Percentiles rank a stretch among this genome's conserved stretches.
Conservation (phyloP, 192 early-diverging fungal species). For the Backusella liffmaniae region DNA sequence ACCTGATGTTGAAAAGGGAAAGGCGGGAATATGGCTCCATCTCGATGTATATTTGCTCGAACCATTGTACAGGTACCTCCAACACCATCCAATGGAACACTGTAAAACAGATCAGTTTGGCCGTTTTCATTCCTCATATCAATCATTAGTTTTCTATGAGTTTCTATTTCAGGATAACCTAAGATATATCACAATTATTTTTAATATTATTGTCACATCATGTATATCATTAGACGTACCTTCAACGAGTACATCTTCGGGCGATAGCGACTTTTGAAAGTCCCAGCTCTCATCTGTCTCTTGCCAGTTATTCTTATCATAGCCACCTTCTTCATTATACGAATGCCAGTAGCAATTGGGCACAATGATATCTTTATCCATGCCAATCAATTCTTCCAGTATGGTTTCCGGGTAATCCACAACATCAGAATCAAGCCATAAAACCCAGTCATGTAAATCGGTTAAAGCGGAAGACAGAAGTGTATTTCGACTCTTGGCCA, state of each 20-base stretch:
- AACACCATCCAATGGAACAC: conserved; percentile 60
- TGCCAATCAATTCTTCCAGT: conserved; percentile 56
- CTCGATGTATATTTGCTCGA: conserved; percentile 62
- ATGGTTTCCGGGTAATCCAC: conserved; percentile 61
- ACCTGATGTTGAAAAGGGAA: conserved; percentile 64
- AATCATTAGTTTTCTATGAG: conserved; percentile 44
- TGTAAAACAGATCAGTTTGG: conserved; percentile 31
- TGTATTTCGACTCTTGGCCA: conserved; percentile 65
- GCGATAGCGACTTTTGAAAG: conserved; percentile 36
- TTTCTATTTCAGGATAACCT: conserved; percentile 45
- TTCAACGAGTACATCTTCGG: conserved; percentile 47
- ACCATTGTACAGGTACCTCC: conserved; percentile 70
- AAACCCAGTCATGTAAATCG: conserved; percentile 63
- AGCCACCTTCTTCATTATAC: conserved; percentile 49
- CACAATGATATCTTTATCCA: conserved; percentile 67
- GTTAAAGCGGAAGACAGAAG: conserved; percentile 54
- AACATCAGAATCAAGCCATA: conserved; percentile 77
- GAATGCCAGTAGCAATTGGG: conserved; percentile 53
- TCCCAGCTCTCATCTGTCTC: conserved; percentile 58
- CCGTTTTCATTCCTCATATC: conserved; percentile 35
- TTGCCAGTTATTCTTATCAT: conserved; percentile 71
- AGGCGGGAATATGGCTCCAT: conserved; percentile 62
- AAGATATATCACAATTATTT: neutral
- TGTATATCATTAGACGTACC: conserved; percentile 28
- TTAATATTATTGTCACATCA: neutral